Percentiles rank a stretch among this genome's conserved stretches.
Conservation (phyloP, 331 rosid species). For the Telfairia occidentalis region DNA sequence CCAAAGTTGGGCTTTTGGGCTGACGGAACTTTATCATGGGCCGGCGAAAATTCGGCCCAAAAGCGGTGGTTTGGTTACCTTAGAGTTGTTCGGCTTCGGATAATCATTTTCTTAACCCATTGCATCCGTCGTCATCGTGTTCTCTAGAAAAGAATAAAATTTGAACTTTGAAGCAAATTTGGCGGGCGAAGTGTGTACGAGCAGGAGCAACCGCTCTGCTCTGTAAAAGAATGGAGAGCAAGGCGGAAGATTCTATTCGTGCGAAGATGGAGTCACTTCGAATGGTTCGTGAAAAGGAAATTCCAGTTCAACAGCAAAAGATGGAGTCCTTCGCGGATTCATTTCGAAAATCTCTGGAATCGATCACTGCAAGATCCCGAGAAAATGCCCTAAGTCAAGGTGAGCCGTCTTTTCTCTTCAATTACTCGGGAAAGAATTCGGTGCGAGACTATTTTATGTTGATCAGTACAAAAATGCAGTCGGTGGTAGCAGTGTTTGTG, state of each 20-base stretch:
- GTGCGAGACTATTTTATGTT: neutral
- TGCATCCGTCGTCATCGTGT: neutral
- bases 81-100: neutral
- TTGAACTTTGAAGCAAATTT: slow-evolving; percentile 7
- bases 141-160: neutral
- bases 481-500: neutral
- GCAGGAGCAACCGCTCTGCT: neutral
- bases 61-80: neutral
- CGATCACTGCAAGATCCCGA: slow-evolving; percentile 22
- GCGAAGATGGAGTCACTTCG: slow-evolving; percentile 36
- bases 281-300: slow-evolving; percentile 31
- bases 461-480: neutral
- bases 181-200: slow-evolving; percentile 12
- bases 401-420: neutral
- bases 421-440: neutral
- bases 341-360: slow-evolving; percentile 25
- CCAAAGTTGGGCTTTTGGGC: neutral
- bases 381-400: slow-evolving; percentile 45
- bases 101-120: neutral
- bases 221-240: slow-evolving; percentile 17
- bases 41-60: neutral
- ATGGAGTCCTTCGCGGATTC: slow-evolving; percentile 28
- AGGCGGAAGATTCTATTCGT: slow-evolving; percentile 16
- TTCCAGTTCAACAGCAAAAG: slow-evolving; percentile 25
- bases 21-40: neutral